Conservation (phyloP, 2,329 filamentous ascomycete species). For the Fusarium pseudocircinatum region DNA sequence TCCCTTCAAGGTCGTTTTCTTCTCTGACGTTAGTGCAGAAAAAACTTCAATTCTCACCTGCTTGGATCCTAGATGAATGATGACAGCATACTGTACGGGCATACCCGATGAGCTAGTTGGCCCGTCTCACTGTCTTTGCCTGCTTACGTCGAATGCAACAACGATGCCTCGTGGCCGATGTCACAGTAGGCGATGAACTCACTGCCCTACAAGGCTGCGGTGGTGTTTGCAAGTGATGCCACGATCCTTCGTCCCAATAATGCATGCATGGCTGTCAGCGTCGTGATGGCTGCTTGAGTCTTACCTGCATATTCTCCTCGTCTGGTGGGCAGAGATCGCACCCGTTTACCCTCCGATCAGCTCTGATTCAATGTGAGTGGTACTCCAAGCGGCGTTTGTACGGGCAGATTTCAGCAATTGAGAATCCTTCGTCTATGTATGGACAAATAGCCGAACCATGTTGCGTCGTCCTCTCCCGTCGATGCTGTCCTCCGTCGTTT, state of each 20-base stretch:
- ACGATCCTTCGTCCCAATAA: constrained; percentile 2
- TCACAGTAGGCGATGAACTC: constrained; percentile 4
- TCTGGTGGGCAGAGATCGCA: constrained; percentile 1
- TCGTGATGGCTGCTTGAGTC: not conserved
- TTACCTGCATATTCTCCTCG: constrained; percentile 9
- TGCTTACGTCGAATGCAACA: constrained; percentile 19
- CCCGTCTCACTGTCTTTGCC: not conserved
- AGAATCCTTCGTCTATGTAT: constrained; percentile 28
- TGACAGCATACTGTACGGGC: constrained; percentile 17
- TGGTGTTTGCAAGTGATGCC: constrained; percentile 10
- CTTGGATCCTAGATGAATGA: not conserved
- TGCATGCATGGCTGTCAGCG: constrained; percentile 17
- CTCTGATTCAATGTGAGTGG: constrained; percentile 2
- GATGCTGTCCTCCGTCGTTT: constrained; percentile 23
- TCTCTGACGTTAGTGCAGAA: not conserved
- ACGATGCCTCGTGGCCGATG: not conserved
- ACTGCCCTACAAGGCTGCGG: constrained; percentile 22
- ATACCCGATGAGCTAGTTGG: constrained; percentile 13
- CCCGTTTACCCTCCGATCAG: not conserved
- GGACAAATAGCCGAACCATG: constrained; percentile 39
- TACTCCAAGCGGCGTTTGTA: constrained; percentile 13
- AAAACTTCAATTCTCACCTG: constrained; percentile 3
- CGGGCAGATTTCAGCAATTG: constrained; percentile 11
- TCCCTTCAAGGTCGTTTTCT: not conserved
- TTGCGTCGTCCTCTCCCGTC: constrained; percentile 24